Evolutionary conservation across 2,329 filamentous ascomycete genomes (phyloP).

Genomic region (Penicillium sp.): DNA sequence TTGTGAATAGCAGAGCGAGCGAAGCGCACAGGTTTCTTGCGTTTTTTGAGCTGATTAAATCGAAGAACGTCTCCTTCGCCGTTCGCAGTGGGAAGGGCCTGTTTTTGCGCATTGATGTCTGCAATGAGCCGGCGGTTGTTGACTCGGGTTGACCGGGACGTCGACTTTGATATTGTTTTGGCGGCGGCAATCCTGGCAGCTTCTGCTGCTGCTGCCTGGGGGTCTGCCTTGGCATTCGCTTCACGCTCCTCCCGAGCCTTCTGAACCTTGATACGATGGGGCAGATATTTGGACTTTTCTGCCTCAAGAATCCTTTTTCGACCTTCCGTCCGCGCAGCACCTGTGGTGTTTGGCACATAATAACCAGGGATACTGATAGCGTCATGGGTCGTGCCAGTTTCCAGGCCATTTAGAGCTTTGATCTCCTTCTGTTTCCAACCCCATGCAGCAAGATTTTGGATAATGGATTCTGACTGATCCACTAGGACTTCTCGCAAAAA

Average conservation of each 20-base stretch:
- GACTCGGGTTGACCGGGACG: conserved; percentile 88
- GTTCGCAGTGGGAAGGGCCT: conserved; percentile 64
- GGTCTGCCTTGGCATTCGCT: conserved; percentile 62
- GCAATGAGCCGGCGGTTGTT: conserved; percentile 94
- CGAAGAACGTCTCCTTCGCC: conserved; percentile 85
- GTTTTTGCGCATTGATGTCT: conserved; percentile 93
- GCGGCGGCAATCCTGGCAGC: conserved; percentile 71
- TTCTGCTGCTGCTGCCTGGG: conserved; percentile 64
- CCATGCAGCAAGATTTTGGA: conserved; percentile 62
- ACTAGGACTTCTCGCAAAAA: conserved; percentile 54
- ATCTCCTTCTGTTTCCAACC: conserved; percentile 70
- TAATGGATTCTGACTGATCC: conserved; percentile 44
- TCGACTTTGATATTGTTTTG: conserved; percentile 79
- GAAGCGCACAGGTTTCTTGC: conserved; percentile 98
- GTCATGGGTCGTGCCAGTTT: conserved; percentile 52
- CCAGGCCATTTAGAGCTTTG: conserved; percentile 63
- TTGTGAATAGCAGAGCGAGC: conserved; percentile 97
- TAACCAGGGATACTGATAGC: conserved; percentile 60
- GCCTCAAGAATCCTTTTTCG: conserved; percentile 94
- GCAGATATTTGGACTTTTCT: conserved; percentile 96
- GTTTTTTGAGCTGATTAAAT: conserved; percentile 99
- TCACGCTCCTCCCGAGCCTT: conserved; percentile 90
- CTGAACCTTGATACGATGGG: conserved; percentile 94
- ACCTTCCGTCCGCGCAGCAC: conserved; percentile 86
- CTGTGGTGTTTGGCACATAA: conserved; percentile 82